Evolutionary conservation across 202 grass and related monocot species (phyloP).

Genomic region (Tripidium arundinaceum): DNA sequence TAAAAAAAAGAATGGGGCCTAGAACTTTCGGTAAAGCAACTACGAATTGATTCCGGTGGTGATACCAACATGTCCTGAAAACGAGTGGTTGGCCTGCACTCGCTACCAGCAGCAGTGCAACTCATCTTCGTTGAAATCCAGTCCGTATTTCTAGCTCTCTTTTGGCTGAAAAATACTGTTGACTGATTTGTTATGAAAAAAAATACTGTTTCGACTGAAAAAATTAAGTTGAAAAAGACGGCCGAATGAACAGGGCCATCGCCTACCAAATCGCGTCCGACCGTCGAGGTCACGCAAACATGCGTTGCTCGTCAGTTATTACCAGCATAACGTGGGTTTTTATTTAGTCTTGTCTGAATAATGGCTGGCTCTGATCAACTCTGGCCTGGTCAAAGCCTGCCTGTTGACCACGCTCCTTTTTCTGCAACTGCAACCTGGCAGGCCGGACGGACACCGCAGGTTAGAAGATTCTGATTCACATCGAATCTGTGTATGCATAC

Average conservation of each 20-base stretch:
- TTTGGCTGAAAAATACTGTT: too few relatives aligned
- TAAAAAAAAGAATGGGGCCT: too few relatives aligned
- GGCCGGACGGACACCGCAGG: neutral
- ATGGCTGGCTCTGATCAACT: neutral
- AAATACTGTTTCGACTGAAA: too few relatives aligned
- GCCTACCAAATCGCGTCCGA: too few relatives aligned
- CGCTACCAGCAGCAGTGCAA: neutral
- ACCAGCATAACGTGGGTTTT: neutral
- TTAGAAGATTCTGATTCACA: too few relatives aligned
- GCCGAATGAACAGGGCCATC: too few relatives aligned
- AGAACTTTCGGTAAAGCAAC: neutral
- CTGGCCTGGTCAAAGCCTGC: constrained; percentile 37
- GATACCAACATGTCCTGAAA: neutral
- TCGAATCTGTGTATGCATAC: too few relatives aligned
- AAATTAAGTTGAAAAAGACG: too few relatives aligned
- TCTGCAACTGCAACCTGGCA: constrained; percentile 6
- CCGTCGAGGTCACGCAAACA: neutral
- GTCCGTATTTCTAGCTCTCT: neutral
- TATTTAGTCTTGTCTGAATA: neutral
- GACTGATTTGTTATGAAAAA: too few relatives aligned
- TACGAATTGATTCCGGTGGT: neutral
- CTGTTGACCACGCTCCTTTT: constrained; percentile 31
- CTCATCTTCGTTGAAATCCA: neutral
- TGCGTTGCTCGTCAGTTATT: neutral
- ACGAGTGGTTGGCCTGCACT: constrained; percentile 2